Percentiles rank a stretch among this genome's conserved stretches.
Conservation (phyloP, 441 rosid species). For the Erodium chrysanthum region DNA sequence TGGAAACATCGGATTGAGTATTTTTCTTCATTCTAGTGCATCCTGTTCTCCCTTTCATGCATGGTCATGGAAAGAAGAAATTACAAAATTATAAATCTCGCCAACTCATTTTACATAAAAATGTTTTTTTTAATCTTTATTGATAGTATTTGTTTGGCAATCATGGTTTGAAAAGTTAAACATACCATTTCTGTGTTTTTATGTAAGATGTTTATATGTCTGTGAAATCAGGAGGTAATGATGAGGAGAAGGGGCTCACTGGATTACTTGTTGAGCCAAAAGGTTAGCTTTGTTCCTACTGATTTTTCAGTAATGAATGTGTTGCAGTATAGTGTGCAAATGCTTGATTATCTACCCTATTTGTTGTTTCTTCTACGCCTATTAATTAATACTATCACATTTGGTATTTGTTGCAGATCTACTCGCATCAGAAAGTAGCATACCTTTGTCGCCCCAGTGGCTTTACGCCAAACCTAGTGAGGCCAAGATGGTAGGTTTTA, state of each 20-base stretch:
- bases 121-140: no score
- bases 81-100: neutral
- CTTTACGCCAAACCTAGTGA: slow-evolving; percentile 72
- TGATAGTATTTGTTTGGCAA: neutral
- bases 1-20: neutral
- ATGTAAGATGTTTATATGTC: neutral
- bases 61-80: neutral
- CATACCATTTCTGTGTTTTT: neutral
- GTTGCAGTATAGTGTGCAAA: neutral
- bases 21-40: neutral
- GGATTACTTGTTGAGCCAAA: slow-evolving; percentile 34
- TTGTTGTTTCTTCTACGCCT: neutral
- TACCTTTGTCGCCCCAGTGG: slow-evolving; percentile 93
- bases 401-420: slow-evolving; percentile 37
- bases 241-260: slow-evolving; percentile 30
- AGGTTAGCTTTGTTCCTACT: slow-evolving; percentile 26
- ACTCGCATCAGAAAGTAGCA: slow-evolving; percentile 54
- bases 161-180: neutral
- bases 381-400: neutral
- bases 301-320: neutral
- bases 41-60: neutral
- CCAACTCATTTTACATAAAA: neutral
- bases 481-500: slow-evolving; percentile 38
- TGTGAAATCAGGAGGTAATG: slow-evolving; percentile 35
- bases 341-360: neutral